Evolutionary conservation across 371 early-diverging fungal genomes (phyloP).

Genomic region (Mortierella sp.): DNA sequence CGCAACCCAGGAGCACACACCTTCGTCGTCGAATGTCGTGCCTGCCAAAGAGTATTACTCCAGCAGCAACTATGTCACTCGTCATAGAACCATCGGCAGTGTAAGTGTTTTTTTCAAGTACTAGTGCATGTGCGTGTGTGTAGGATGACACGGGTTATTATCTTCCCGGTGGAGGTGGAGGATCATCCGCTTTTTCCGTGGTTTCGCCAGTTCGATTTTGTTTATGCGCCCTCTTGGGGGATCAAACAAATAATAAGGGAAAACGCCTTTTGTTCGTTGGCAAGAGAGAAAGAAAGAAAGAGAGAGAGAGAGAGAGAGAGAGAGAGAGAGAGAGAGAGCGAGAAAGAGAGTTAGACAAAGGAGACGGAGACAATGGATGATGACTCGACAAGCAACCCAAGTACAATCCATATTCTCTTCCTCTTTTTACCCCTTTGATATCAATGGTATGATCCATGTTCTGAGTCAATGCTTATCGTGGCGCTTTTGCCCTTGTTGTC

Average conservation of each 20-base stretch:
- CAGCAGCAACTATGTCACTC: constrained; percentile 40
- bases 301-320: background rate
- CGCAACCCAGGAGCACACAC: background rate
- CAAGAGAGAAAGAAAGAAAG: background rate
- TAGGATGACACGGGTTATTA: background rate
- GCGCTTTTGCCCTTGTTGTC: background rate
- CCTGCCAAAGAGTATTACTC: constrained; percentile 52
- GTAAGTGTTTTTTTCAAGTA: constrained; percentile 30
- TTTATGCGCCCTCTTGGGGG: background rate
- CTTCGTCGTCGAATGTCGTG: constrained; percentile 12
- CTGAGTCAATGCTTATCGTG: constrained; percentile 7
- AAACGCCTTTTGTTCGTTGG: background rate
- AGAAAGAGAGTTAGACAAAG: background rate
- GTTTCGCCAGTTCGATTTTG: background rate
- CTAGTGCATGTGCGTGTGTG: background rate
- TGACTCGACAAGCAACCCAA: background rate
- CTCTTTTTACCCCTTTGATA: background rate
- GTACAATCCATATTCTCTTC: background rate
- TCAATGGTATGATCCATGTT: constrained; percentile 4
- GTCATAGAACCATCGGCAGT: constrained; percentile 42
- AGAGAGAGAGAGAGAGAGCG: background rate
- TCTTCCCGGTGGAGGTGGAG: background rate
- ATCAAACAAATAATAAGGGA: background rate
- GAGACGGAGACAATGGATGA: background rate
- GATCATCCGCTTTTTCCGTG: background rate